A percentile compares a stretch with the other conserved stretches of the same genome.
These are phyloP conservation scores for Carex parvula DNA, from an alignment of 176 grass and related monocot genomes.

Conservation along the genomic window DNA sequence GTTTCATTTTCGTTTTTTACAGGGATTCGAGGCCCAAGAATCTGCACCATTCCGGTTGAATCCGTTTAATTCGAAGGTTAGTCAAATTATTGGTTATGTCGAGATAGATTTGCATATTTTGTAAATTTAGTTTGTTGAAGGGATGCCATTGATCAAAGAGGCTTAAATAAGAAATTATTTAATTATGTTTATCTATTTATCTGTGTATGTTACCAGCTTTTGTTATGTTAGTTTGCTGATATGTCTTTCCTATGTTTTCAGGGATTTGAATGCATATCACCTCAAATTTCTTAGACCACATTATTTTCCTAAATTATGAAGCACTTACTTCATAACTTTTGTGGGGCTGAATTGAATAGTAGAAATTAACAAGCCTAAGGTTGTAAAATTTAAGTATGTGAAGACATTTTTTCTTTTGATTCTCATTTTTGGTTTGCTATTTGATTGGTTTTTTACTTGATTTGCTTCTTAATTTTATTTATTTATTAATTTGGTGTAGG, in stretches of 20 bases:
- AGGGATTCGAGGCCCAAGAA: conserved; percentile 14
- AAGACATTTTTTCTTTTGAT: not conserved
- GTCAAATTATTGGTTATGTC: not conserved
- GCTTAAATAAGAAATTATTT: not conserved
- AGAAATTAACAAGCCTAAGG: not conserved
- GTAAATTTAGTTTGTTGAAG: conserved; percentile 11
- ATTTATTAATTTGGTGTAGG: not conserved
- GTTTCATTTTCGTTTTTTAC: not conserved
- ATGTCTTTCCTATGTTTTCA: conserved; percentile 11
- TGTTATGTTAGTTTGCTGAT: not conserved
- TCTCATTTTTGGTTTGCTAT: not conserved
- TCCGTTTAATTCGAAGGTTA: not conserved
- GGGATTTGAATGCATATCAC: not conserved
- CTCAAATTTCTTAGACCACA: not conserved
- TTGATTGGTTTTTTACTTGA: not conserved
- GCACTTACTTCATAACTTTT: conserved; percentile 8
- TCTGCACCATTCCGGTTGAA: not conserved
- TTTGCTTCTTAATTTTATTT: not conserved
- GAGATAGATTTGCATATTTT: not conserved
- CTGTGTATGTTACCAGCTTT: not conserved
- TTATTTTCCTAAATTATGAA: not conserved
- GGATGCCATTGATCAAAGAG: not conserved
- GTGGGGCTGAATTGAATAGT: not conserved
- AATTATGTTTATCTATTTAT: not conserved
- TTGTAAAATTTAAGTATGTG: conserved; percentile 7